Evolutionary conservation across 1,284 basidiomycete genomes (phyloP).

Genomic region (Prillingera fragicola): DNA sequence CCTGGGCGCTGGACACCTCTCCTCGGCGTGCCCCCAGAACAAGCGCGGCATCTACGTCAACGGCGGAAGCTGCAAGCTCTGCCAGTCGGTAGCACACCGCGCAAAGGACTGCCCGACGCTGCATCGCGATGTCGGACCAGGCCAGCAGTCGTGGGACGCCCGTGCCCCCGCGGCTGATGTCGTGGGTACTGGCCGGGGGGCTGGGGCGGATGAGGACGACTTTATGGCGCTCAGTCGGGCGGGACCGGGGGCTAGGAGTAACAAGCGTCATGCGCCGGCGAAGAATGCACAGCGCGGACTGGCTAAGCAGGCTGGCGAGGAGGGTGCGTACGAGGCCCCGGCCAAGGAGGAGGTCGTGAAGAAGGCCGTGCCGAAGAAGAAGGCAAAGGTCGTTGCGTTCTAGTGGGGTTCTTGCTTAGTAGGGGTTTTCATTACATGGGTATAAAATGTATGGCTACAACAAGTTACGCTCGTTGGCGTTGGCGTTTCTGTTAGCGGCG

Average conservation of each 20-base stretch:
- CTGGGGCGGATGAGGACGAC: constrained; percentile 86
- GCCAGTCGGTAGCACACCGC: constrained; percentile 74
- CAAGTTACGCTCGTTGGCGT: too few species aligned
- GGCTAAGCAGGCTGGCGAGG: constrained; percentile 21
- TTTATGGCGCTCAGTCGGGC: constrained; percentile 63
- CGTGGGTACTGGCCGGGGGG: constrained; percentile 34
- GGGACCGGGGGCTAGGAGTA: constrained; percentile 3
- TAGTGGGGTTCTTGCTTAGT: too few species aligned
- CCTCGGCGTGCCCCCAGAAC: constrained; percentile 74
- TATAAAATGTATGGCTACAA: too few species aligned
- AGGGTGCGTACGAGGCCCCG: constrained; percentile 10
- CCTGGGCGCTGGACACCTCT: constrained; percentile 70
- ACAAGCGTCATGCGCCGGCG: constrained; percentile 29
- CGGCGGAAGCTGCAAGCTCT: constrained; percentile 84
- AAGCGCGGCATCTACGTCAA: constrained; percentile 82
- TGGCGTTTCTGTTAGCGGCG: too few species aligned
- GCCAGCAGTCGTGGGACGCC: background rate
- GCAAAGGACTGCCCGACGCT: constrained; percentile 66
- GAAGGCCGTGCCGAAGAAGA: constrained; percentile 11
- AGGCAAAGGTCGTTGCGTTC: constrained; percentile 18
- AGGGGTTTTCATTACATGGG: too few species aligned
- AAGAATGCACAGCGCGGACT: constrained; percentile 35
- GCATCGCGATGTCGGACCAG: background rate
- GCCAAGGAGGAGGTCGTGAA: background rate
- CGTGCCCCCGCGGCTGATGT: background rate